Evolutionary conservation across 1,284 basidiomycete genomes (phyloP).

Genomic region (Grifola frondosa): DNA sequence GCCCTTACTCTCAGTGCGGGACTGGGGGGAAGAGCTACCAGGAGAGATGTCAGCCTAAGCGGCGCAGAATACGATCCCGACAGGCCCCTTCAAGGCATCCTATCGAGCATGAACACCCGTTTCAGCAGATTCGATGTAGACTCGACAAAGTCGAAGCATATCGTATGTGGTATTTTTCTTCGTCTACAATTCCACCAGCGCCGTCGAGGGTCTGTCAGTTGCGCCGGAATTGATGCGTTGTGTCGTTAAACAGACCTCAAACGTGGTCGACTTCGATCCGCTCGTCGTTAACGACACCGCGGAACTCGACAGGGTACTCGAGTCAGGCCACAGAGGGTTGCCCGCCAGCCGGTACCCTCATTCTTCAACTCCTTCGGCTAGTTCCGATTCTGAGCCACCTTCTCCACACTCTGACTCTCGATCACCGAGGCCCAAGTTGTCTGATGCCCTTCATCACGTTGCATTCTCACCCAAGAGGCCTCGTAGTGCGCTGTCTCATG

Average conservation of each 20-base stretch:
- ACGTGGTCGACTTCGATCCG: conserved; percentile 42
- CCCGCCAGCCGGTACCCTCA: conserved; percentile 39
- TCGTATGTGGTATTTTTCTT: conserved; percentile 36
- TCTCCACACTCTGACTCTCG: conserved; percentile 28
- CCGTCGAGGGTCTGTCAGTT: too few relatives aligned
- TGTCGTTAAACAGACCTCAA: conserved; percentile 21
- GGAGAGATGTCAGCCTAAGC: conserved; percentile 60
- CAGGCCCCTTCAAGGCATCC: conserved; percentile 72
- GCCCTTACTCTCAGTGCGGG: conserved; percentile 84
- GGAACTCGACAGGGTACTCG: conserved; percentile 61
- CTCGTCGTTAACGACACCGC: conserved; percentile 59
- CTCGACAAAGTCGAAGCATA: conserved; percentile 46
- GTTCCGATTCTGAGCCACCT: conserved; percentile 41
- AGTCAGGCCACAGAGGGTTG: conserved; percentile 46
- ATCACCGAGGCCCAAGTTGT: conserved; percentile 54
- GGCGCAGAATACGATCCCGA: conserved; percentile 88
- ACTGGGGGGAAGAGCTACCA: conserved; percentile 51
- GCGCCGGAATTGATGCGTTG: conserved; percentile 3
- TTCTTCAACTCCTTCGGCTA: conserved; percentile 44
- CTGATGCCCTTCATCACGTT: conserved; percentile 62
- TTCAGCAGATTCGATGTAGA: conserved; percentile 54
- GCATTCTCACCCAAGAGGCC: conserved; percentile 73
- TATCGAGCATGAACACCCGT: conserved; percentile 53
- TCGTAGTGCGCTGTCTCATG: conserved; percentile 43
- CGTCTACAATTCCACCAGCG: too few relatives aligned